A percentile compares a stretch with the other conserved stretches of the same genome.
phyloP scores from a whole-genome alignment of 768 basidiomycete species.

The Phylloporus sp. region DNA sequence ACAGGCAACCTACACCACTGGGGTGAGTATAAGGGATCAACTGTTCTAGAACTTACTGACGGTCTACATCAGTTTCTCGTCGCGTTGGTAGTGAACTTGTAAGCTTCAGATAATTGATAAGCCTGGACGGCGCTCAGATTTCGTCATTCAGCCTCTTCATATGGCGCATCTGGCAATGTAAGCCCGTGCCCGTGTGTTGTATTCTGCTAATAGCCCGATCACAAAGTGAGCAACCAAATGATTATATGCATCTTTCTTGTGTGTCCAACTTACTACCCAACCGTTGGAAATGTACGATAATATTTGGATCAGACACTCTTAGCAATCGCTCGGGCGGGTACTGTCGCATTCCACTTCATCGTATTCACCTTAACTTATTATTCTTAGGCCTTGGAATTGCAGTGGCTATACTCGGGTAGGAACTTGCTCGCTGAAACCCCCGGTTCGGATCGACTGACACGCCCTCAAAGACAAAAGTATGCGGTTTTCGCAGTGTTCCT shows the following conservation, averaged over 20 bases:
- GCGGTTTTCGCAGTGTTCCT: not conserved
- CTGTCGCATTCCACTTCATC: not conserved
- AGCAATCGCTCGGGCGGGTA: slow-evolving; percentile 11
- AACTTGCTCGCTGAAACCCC: too few relatives aligned
- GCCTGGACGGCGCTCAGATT: not conserved
- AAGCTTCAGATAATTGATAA: not conserved
- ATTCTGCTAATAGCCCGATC: not conserved
- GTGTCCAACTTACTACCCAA: not conserved
- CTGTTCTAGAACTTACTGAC: not conserved
- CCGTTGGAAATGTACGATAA: not conserved
- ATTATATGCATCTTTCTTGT: slow-evolving; percentile 12
- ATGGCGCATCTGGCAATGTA: slow-evolving; percentile 19
- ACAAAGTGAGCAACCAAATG: slow-evolving; percentile 9
- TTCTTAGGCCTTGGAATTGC: slow-evolving; percentile 8
- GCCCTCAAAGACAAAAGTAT: slow-evolving; percentile 4
- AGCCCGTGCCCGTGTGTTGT: not conserved
- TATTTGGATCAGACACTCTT: not conserved
- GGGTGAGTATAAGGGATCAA: slow-evolving; percentile 1
- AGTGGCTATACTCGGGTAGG: slow-evolving; percentile 2
- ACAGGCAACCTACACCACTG: slow-evolving; percentile 7
- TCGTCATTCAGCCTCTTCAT: slow-evolving; percentile 11
- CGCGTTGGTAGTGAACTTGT: slow-evolving; percentile 3
- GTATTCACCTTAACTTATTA: not conserved
- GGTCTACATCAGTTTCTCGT: not conserved
- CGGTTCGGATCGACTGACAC: not conserved